Evolutionary conservation across 2,329 filamentous ascomycete genomes (phyloP).

Genomic region (Paraconiothyrium sp.): DNA sequence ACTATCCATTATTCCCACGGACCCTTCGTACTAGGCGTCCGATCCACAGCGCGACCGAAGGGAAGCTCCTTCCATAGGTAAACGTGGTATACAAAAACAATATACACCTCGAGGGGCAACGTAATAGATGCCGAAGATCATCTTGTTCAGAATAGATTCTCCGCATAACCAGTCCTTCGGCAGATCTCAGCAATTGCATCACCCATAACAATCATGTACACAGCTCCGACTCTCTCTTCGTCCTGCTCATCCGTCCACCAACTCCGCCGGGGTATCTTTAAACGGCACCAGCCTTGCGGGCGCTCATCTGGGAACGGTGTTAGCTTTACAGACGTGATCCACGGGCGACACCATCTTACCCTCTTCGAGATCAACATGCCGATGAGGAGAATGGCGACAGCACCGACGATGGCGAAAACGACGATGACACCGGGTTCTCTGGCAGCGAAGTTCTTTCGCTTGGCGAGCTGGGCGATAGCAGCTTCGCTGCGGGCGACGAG

Average conservation of each 20-base stretch:
- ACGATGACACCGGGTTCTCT: slow-evolving; percentile 68
- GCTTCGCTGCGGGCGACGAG: slow-evolving; percentile 49
- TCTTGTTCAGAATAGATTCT: slow-evolving; percentile 15
- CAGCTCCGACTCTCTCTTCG: slow-evolving; percentile 5
- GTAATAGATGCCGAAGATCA: slow-evolving; percentile 12
- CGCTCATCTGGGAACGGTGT: slow-evolving; percentile 11
- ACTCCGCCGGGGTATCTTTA: slow-evolving; percentile 23
- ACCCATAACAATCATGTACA: slow-evolving; percentile 12
- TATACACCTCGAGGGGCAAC: slow-evolving; percentile 14
- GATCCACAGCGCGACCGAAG: slow-evolving; percentile 37
- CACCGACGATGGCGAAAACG: slow-evolving; percentile 69
- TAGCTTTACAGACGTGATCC: neutral
- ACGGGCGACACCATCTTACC: slow-evolving; percentile 35
- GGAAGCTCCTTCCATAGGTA: slow-evolving; percentile 21
- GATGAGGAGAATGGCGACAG: slow-evolving; percentile 62
- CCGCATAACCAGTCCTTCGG: slow-evolving; percentile 10
- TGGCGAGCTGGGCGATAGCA: slow-evolving; percentile 55
- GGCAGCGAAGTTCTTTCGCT: slow-evolving; percentile 67
- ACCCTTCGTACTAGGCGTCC: slow-evolving; percentile 38
- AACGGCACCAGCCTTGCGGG: slow-evolving; percentile 16
- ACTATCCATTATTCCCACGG: slow-evolving; percentile 44
- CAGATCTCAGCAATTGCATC: slow-evolving; percentile 8
- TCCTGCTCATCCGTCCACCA: slow-evolving; percentile 8
- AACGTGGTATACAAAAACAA: slow-evolving; percentile 26
- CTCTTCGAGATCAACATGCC: slow-evolving; percentile 61